phyloP scores from a whole-genome alignment of 2,329 filamentous ascomycete species.

The Cadophora sp. region DNA sequence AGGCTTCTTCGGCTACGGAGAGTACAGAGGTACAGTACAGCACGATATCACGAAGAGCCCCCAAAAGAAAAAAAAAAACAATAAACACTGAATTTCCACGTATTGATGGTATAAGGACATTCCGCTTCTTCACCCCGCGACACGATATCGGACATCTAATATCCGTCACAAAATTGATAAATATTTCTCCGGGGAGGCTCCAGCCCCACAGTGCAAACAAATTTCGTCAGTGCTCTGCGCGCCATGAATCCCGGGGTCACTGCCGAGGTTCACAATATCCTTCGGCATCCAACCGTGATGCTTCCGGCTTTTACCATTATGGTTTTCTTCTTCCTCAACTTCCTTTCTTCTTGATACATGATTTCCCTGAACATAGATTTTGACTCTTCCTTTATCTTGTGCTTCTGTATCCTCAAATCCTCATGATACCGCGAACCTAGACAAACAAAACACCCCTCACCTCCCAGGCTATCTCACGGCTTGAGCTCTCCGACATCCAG shows the following conservation, averaged over 20 bases:
- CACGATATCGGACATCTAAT: neutral
- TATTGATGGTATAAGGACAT: neutral
- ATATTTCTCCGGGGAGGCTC: neutral
- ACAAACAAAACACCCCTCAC: neutral
- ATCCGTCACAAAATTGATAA: neutral
- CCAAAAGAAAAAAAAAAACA: neutral
- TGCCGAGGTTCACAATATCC: conserved; percentile 16
- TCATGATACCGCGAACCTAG: neutral
- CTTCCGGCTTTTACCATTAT: conserved; percentile 1
- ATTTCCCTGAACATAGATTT: neutral
- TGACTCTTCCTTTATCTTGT: neutral
- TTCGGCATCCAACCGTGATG: conserved; percentile 10
- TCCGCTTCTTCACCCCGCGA: neutral
- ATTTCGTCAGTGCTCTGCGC: neutral
- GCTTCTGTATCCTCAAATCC: neutral
- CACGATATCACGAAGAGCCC: neutral
- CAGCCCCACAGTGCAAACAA: neutral
- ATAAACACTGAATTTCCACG: neutral
- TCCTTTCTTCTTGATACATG: conserved; percentile 4
- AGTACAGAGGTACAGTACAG: too few species aligned
- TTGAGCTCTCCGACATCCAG: neutral
- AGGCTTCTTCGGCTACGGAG: neutral
- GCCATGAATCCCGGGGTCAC: conserved; percentile 7
- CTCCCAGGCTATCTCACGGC: neutral
- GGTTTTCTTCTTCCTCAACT: neutral